Conservation (phyloP, 2,329 filamentous ascomycete species). For the Arthrobotrys musiformis region DNA sequence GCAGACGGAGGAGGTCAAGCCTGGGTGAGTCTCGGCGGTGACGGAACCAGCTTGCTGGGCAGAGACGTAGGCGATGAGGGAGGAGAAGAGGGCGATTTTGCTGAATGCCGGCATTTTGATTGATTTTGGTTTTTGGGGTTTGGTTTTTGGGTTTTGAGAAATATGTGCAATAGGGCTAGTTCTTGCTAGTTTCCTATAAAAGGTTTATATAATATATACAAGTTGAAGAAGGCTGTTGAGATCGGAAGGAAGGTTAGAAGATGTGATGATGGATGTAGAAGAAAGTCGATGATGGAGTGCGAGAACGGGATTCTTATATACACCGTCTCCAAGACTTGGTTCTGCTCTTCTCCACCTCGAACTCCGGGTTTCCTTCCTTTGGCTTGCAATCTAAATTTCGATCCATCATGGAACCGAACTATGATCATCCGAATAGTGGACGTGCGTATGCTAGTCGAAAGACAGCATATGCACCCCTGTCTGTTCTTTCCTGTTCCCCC, state of each 20-base stretch:
- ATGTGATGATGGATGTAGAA: constrained; percentile 53
- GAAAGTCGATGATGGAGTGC: constrained; percentile 35
- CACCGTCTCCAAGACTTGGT: neutral
- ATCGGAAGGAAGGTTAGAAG: constrained; percentile 51
- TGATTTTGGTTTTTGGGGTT: neutral
- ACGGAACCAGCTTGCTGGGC: constrained; percentile 68
- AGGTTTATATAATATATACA: constrained; percentile 38
- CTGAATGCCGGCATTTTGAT: constrained; percentile 57
- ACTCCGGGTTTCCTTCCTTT: constrained; percentile 45
- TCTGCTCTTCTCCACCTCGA: constrained; percentile 38
- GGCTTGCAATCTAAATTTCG: constrained; percentile 35
- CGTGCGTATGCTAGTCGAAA: too few species aligned
- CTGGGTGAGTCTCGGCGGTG: constrained; percentile 67
- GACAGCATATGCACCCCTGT: constrained; percentile 2
- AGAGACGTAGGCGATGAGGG: constrained; percentile 64
- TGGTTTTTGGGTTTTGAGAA: neutral
- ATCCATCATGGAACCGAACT: constrained; percentile 51
- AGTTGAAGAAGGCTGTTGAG: constrained; percentile 35
- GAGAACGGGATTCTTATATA: constrained; percentile 52
- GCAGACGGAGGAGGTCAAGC: constrained; percentile 69
- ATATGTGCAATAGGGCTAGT: constrained; percentile 49
- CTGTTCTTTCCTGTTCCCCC: neutral
- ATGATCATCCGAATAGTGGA: constrained; percentile 43
- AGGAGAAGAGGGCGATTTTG: constrained; percentile 64
- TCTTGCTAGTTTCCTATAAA: constrained; percentile 51